Base-by-base conservation (phyloP, 495 filamentous ascomycete species). In the Penicillium simplicissimum region DNA sequence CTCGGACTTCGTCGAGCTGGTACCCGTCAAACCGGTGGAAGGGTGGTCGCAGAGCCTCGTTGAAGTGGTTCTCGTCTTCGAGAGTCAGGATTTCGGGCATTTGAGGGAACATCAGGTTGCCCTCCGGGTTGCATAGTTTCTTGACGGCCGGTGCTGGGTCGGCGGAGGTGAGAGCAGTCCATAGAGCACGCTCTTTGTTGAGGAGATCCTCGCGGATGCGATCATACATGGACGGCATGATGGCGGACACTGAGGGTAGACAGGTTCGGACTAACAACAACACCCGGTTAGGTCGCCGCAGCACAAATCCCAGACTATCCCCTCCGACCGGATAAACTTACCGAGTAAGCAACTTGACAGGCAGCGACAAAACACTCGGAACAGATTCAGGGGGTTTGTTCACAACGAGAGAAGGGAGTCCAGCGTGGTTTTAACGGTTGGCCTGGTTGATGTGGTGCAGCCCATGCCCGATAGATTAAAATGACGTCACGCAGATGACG, bases 21-120 rank as follows among this genome's bases (percentile, higher is more conserved):
- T 75, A 81, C 38, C 61, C 66, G 47, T 81, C 78, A 54, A 81
- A 81, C 0, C 72, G 73, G 52, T 81, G 78, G 58, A 81, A 81
- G 0, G 75, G 76, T 14, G 76, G 69, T 23, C 66, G 66, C 48
- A 81, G 52, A 0, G 70, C 66, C 14, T 74, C 62, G 10, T 62
- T 49, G 25, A 77, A 68, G 3, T 63, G 40, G 0, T 66, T 48
- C 15, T 76, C 65, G 7, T 65, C 64, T n/a, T 78, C 67, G 0
- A 79, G 64, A 2, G 71, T 75, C 13, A 79, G 36, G 43, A 79
- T 71, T 3, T 68, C 63, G 43, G 64, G 51, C 51, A 53, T 74
- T 55, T 77, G 71, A 1, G 78, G 76, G 56, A 79, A 81, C 28
- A 81, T 58, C 10, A 78, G 51, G 62, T 72, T 74, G 51, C 70